phyloP scores from a whole-genome alignment of 192 early-diverging fungal genomes.

The Mortierella claussenii region DNA sequence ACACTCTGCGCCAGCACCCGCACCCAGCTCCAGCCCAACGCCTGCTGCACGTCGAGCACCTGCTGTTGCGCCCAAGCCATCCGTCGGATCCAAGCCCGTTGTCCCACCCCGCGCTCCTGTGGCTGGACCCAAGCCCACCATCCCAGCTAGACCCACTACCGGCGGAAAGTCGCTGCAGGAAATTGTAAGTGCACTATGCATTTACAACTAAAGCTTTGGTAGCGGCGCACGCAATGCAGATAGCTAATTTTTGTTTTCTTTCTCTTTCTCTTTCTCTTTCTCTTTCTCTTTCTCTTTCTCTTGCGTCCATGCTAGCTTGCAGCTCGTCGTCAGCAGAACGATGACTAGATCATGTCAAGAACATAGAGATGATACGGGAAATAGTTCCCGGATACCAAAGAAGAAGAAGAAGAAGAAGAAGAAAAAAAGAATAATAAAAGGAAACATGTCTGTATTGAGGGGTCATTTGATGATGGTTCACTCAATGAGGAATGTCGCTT shows the following conservation, averaged over 20 bases:
- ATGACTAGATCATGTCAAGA: not conserved
- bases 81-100: constrained; percentile 34
- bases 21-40: constrained; percentile 23
- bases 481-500: no score
- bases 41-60: constrained; percentile 40
- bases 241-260: no score
- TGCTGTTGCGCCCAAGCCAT: constrained; percentile 39
- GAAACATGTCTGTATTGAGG: no score
- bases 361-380: not conserved
- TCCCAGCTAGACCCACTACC: constrained; percentile 34
- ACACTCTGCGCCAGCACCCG: constrained; percentile 10
- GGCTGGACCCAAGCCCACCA: constrained; percentile 38
- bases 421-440: no score
- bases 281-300: not conserved
- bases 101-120: constrained; percentile 38
- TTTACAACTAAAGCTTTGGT: not conserved
- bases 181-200: constrained; percentile 29
- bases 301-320: constrained; percentile 3
- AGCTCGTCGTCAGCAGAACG: constrained; percentile 15
- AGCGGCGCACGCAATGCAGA: no score
- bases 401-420: not conserved
- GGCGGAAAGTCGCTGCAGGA: constrained; percentile 48
- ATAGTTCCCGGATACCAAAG: not conserved
- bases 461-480: no score
- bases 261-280: no score